Conservation (phyloP, 768 basidiomycete species). For the Russula brevipes region DNA sequence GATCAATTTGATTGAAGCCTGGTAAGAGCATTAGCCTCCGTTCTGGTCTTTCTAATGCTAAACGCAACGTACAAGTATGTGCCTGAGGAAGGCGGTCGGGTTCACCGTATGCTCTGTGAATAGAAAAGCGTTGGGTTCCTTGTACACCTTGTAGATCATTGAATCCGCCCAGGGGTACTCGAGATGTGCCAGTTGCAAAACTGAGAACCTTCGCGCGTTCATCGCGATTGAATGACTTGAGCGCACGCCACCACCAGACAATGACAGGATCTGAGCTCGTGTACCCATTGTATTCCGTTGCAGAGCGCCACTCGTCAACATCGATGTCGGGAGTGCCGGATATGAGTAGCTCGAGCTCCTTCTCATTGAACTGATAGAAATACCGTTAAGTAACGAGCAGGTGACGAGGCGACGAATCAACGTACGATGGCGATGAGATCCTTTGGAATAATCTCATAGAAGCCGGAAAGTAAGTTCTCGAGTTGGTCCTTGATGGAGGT, state of each 20-base stretch:
- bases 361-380: constrained; percentile 74
- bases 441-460: constrained; percentile 97
- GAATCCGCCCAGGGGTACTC: constrained; percentile 93
- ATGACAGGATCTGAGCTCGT: constrained; percentile 89
- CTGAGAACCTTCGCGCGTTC: constrained; percentile 95
- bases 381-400: constrained; percentile 26
- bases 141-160: constrained; percentile 92
- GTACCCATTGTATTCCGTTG: constrained; percentile 88
- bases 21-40: constrained; percentile 15
- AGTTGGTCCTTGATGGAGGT: constrained; percentile 96
- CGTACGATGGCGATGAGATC: constrained; percentile 89
- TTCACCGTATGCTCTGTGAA: constrained; percentile 89
- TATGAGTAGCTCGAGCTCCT: constrained; percentile 89
- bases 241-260: constrained; percentile 98
- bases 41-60: constrained; percentile 10
- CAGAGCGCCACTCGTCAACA: constrained; percentile 94
- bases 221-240: constrained; percentile 95
- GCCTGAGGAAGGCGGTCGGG: constrained; percentile 82
- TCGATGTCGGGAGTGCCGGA: constrained; percentile 99
- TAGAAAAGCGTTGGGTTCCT: constrained; percentile 91
- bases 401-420: constrained; percentile 16
- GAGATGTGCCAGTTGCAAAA: constrained; percentile 90
- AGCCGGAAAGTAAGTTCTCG: constrained; percentile 80
- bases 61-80: constrained; percentile 66
- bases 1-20: constrained; percentile 94